Evolutionary conservation across 768 basidiomycete species (phyloP).

Genomic region (Pulveroboletus ravenelii): DNA sequence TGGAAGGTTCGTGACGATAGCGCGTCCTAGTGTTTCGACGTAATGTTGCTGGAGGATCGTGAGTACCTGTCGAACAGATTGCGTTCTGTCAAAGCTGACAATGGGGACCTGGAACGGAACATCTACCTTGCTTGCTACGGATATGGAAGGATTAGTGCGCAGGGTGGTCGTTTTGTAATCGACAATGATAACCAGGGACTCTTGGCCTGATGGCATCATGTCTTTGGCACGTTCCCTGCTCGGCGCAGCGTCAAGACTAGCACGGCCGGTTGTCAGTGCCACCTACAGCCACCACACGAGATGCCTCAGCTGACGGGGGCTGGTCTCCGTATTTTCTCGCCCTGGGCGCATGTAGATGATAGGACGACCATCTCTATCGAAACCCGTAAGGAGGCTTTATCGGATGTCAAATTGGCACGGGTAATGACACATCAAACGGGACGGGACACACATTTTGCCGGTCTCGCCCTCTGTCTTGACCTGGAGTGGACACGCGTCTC

Average conservation of each 20-base stretch:
- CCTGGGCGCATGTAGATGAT: slow-evolving; percentile 88
- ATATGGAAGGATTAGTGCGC: slow-evolving; percentile 79
- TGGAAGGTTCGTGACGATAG: slow-evolving; percentile 79
- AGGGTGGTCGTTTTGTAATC: slow-evolving; percentile 83
- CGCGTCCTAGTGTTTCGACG: slow-evolving; percentile 81
- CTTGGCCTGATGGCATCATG: slow-evolving; percentile 80
- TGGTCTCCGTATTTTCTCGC: slow-evolving; percentile 75
- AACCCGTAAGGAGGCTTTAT: slow-evolving; percentile 71
- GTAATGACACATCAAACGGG: background rate
- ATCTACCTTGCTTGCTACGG: slow-evolving; percentile 69
- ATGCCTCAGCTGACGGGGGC: slow-evolving; percentile 76
- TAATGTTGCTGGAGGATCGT: slow-evolving; percentile 85
- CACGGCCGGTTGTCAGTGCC: background rate
- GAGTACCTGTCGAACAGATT: slow-evolving; percentile 44
- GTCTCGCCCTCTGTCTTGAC: slow-evolving; percentile 77
- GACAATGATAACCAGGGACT: slow-evolving; percentile 76
- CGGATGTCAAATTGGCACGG: background rate
- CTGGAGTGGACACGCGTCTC: slow-evolving; percentile 16
- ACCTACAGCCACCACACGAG: slow-evolving; percentile 83
- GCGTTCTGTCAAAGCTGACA: background rate
- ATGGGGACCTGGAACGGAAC: background rate
- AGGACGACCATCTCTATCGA: slow-evolving; percentile 82
- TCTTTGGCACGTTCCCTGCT: slow-evolving; percentile 83
- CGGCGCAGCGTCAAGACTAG: slow-evolving; percentile 4
- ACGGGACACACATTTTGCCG: slow-evolving; percentile 71